Conservation (phyloP, 2,329 filamentous ascomycete species). For the Plectosphaerella cucumerina region DNA sequence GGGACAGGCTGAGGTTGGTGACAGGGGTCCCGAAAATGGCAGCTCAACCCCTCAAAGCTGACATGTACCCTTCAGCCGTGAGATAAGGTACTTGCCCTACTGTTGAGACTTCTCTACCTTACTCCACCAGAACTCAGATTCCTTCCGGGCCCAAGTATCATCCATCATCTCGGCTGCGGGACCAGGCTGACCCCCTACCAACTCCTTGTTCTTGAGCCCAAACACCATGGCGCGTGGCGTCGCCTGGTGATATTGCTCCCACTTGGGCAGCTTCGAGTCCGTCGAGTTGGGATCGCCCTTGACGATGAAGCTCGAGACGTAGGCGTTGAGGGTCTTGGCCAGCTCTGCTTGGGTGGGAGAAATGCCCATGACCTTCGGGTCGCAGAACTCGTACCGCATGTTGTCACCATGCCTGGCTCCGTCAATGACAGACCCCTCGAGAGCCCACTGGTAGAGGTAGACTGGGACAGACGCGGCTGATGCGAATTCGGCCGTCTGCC, state of each 20-base stretch:
- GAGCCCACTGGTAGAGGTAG: constrained; percentile 59
- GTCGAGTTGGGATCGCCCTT: constrained; percentile 38
- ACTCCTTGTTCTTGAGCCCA: constrained; percentile 40
- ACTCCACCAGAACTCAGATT: constrained; percentile 44
- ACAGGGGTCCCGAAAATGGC: too few relatives aligned
- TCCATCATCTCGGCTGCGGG: constrained; percentile 29
- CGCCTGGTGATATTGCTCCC: constrained; percentile 26
- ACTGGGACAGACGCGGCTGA: constrained; percentile 25
- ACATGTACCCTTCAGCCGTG: too few relatives aligned
- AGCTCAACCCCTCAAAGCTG: too few relatives aligned
- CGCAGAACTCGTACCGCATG: constrained; percentile 40
- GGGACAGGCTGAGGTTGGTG: too few relatives aligned
- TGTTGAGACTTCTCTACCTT: constrained; percentile 31
- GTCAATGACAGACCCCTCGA: constrained; percentile 34
- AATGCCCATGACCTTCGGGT: constrained; percentile 24
- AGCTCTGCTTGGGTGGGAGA: constrained; percentile 36
- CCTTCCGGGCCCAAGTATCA: constrained; percentile 35
- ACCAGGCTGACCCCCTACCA: constrained; percentile 35
- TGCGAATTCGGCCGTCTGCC: constrained; percentile 51
- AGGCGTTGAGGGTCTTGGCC: constrained; percentile 38
- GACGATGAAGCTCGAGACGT: constrained; percentile 43
- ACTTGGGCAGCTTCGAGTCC: constrained; percentile 23
- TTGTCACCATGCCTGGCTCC: constrained; percentile 46
- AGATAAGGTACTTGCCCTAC: too few relatives aligned
- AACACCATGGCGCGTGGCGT: constrained; percentile 34